Evolutionary conservation across 2,329 filamentous ascomycete genomes (phyloP), one percentile per base, ranked within the genome.

Genomic region (Nigrospora osmanthi): DNA sequence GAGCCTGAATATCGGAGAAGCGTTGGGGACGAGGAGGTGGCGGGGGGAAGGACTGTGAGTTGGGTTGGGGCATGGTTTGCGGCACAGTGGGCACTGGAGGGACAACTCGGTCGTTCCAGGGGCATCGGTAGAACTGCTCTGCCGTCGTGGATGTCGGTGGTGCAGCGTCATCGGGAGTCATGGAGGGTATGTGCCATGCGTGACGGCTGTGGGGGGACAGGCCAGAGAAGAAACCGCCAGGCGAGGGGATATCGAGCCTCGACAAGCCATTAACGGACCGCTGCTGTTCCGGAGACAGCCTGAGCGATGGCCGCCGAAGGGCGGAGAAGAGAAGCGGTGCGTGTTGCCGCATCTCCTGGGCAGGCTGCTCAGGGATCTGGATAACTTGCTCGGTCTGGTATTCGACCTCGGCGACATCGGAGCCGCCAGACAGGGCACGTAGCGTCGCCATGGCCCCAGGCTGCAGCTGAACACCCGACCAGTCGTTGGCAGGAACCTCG

Each of bases 121-220:
- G 89, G 28, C 85, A 76, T 50, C 85, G 83, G 67, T 97, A 97
- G 58, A 96, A 97, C 50, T 85, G 81, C 61, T 95, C 88, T 11
- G 91, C 91, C n/a, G 85, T 89, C 30, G 89, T 88, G 2, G 91
- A 95, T 0, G 88, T 91, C 1, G 89, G 89, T 1, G 81, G 80
- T 3, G 69, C 66, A 50, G 72, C 59, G 15, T 74, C 75, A 9
- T 78, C 73, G 12, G 76, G 73, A 16, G 74, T 72, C 53, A 64
- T 68, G 28, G 68, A 67, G 11, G 75, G 72, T 48, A 83, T 69
- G 57, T 88, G 81, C 91, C 91, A 97, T 12, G 90, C 93, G 57
- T 83, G 81, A 43, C 89, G 81, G 34, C 84, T 81, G 43, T 80
- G 78, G 4, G 84, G 80, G 34, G 85, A 87, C 28, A 96, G 76